phyloP scores from a whole-genome alignment of 2,329 filamentous ascomycete genomes.

The Fusarium heterosporum region DNA sequence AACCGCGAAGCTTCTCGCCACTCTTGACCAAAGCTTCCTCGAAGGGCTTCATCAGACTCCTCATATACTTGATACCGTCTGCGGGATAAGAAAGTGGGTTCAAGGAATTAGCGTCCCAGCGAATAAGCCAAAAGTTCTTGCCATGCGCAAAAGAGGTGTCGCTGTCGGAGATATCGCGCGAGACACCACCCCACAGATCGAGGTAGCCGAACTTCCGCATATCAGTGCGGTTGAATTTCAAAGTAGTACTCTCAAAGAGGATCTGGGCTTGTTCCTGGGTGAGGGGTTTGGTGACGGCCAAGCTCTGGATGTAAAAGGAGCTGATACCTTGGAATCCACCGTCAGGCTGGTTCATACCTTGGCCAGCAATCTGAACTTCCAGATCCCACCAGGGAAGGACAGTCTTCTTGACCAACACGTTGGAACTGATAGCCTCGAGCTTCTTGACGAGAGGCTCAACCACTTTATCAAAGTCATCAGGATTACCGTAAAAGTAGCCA shows the following conservation, averaged over 20 bases:
- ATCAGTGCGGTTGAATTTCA: conserved; percentile 43
- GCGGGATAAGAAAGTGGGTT: conserved; percentile 31
- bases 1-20: conserved; percentile 40
- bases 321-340: conserved; percentile 41
- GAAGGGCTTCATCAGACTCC: conserved; percentile 41
- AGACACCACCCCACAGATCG: conserved; percentile 46
- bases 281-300: conserved; percentile 42
- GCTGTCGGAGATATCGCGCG: conserved; percentile 33
- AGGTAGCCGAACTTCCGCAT: conserved; percentile 39
- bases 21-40: conserved; percentile 34
- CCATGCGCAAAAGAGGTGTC: conserved; percentile 43
- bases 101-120: conserved; percentile 35
- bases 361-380: conserved; percentile 33
- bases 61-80: conserved; percentile 38
- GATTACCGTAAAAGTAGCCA: conserved; percentile 47
- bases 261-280: conserved; percentile 34
- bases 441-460: conserved; percentile 29
- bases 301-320: conserved; percentile 40
- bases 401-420: conserved; percentile 26
- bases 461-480: conserved; percentile 31
- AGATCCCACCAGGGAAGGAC: conserved; percentile 43
- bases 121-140: conserved; percentile 43
- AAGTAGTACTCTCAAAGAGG: conserved; percentile 32
- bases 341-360: conserved; percentile 39
- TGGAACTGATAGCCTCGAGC: conserved; percentile 27